These are phyloP conservation scores for Wickerhamomyces sp. DNA, from an alignment of 1,139 yeast genomes.

Conservation along the genomic window DNA sequence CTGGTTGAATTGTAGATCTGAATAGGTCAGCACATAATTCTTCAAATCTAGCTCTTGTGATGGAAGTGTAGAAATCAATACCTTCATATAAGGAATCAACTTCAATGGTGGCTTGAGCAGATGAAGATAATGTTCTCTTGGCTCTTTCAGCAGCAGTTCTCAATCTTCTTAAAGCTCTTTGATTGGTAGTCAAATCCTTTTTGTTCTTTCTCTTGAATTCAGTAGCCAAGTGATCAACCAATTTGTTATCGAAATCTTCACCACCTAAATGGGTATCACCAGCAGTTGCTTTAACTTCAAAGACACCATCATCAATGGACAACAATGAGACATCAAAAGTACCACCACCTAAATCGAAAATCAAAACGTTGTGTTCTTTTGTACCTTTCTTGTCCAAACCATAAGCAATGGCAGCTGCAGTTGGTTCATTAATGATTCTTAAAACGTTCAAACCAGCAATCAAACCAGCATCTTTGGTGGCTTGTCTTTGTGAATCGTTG, in stretches of 20 bases:
- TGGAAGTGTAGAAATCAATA: slow-evolving; percentile 71
- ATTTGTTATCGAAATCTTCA: slow-evolving; percentile 82
- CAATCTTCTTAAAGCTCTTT: slow-evolving; percentile 79
- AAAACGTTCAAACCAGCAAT: slow-evolving; percentile 93
- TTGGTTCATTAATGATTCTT: slow-evolving; percentile 96
- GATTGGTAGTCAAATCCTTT: slow-evolving; percentile 65
- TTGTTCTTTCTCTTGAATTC: slow-evolving; percentile 83
- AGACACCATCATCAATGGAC: slow-evolving; percentile 92
- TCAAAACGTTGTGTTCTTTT: slow-evolving; percentile 80
- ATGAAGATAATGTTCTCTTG: slow-evolving; percentile 80
- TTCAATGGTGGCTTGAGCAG: slow-evolving; percentile 79
- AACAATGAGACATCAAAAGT: slow-evolving; percentile 94
- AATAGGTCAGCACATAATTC: slow-evolving; percentile 77
- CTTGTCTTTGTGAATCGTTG: slow-evolving; percentile 98
- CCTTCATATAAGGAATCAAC: slow-evolving; percentile 80
- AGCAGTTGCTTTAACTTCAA: slow-evolving; percentile 95
- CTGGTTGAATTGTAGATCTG: slow-evolving; percentile 80
- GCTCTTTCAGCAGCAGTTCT: slow-evolving; percentile 91
- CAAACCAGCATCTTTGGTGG: slow-evolving; percentile 96
- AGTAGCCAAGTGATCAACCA: slow-evolving; percentile 67
- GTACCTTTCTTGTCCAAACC: slow-evolving; percentile 86
- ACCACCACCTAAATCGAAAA: slow-evolving; percentile 98
- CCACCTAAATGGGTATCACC: slow-evolving; percentile 99
- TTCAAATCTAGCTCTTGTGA: slow-evolving; percentile 88
- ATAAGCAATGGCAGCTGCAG: slow-evolving; percentile 98